Base-by-base conservation (phyloP, 768 basidiomycete species). In the Pleurotus cornucopiae region DNA sequence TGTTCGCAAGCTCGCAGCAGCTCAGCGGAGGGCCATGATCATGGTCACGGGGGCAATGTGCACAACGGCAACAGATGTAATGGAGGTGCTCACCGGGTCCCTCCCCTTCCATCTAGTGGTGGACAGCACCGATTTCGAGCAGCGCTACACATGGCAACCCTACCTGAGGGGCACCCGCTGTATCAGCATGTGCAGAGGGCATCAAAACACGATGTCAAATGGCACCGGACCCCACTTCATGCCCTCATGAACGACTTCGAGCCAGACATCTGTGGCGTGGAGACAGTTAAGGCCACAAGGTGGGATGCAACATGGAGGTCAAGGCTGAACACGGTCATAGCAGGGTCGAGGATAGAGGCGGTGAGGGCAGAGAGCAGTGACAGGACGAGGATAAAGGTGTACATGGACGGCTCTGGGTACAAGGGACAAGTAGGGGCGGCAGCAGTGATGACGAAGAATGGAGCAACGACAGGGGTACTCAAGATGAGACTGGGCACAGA, bases 191-290 rank as follows among this genome's bases (percentile, higher is more conserved):
- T 58, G 11, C 14, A 21, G 39, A 20, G 25, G 20, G 44, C 58
- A 16, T 45, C 51, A 2, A 46, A 45, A 34, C 13, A 11, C 3
- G 39, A 12, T 6, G 49, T 60, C 13, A 57, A 60, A 25, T 6
- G 49, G 18, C 59, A 60, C 43, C 13, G 38, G 6, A 37, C 59
- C 2, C 59, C 61, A 4, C 38, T 62, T n/a, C 62, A 63, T 44
- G 26, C 20, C 9, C 25, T 61, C 7, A 30, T 59, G n/a, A 34
- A 43, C 9, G 49, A 48, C 16, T 56, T 16, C 40, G 30, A 56
- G 6, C 12, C 60, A 6, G 16, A 54, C 2, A 58, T 56, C 5
- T n/a, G 57, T 13, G n/a, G 49, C 14, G 52, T 63, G 4, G 61
- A 63, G 37, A 61, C 39, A 6, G 58, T 63, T 11, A 16, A 54